Conservation (phyloP, 1,139 yeast genomes). For the Hyphopichia khmerensis region DNA sequence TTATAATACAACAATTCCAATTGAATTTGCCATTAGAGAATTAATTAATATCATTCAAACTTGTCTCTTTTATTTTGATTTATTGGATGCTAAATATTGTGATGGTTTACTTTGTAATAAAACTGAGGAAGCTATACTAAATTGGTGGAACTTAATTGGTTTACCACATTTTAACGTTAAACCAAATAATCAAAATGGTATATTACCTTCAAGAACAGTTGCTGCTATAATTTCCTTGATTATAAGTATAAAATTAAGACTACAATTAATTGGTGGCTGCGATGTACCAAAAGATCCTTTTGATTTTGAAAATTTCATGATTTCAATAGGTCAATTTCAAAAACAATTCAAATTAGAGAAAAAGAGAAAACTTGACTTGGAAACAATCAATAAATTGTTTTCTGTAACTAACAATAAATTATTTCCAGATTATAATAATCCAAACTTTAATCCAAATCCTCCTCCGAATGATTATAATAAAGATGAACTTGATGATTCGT, state of each 20-base stretch:
- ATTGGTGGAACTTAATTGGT: constrained; percentile 87
- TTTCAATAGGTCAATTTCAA: constrained; percentile 58
- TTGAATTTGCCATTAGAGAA: constrained; percentile 70
- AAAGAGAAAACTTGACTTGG: constrained; percentile 60
- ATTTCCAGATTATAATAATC: constrained; percentile 20
- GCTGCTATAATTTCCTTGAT: constrained; percentile 64
- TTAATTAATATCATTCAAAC: constrained; percentile 73
- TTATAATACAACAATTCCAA: constrained; percentile 44
- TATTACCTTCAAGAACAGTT: constrained; percentile 64
- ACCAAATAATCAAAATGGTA: constrained; percentile 45
- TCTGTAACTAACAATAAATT: constrained; percentile 54
- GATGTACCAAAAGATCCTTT: constrained; percentile 87
- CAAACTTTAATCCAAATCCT: constrained; percentile 1
- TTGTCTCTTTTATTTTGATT: constrained; percentile 72
- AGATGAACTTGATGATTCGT: constrained; percentile 3
- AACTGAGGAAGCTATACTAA: constrained; percentile 67
- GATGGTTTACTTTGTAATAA: constrained; percentile 82
- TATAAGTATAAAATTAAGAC: constrained; percentile 62
- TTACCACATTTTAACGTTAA: constrained; percentile 53
- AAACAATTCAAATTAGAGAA: constrained; percentile 61
- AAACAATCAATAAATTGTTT: constrained; percentile 61
- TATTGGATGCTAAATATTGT: constrained; percentile 65
- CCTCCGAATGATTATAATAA: neutral
- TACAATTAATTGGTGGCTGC: constrained; percentile 67
- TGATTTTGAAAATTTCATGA: constrained; percentile 65